phyloP scores from a whole-genome alignment of 768 basidiomycete species.

The Agaricus sinodeliciosus region DNA sequence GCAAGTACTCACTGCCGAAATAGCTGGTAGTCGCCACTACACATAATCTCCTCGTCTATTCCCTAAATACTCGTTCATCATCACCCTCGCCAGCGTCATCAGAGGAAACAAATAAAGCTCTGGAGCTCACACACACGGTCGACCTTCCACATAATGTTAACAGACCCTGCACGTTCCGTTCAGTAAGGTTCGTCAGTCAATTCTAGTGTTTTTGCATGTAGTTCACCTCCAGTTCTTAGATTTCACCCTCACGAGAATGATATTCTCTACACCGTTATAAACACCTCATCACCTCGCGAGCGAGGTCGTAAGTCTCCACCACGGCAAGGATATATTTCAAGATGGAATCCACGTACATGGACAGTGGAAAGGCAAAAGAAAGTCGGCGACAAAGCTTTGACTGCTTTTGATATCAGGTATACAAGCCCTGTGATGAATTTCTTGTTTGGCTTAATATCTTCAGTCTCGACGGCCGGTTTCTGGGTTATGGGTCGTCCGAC shows the following conservation, averaged over 20 bases:
- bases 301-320: slow-evolving; percentile 46
- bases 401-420: slow-evolving; percentile 86
- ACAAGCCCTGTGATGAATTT: slow-evolving; percentile 12
- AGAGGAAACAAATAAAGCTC: slow-evolving; percentile 15
- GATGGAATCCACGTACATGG: slow-evolving; percentile 74
- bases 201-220: neutral
- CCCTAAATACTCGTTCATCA: slow-evolving; percentile 19
- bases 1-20: neutral
- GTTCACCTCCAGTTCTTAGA: slow-evolving; percentile 25
- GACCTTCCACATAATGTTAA: slow-evolving; percentile 47
- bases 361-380: slow-evolving; percentile 59
- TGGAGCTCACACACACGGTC: slow-evolving; percentile 44
- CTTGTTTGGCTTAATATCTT: slow-evolving; percentile 4
- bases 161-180: slow-evolving; percentile 53
- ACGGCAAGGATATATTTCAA: slow-evolving; percentile 58
- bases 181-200: slow-evolving; percentile 38
- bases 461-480: slow-evolving; percentile 73
- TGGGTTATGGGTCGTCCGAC: slow-evolving; percentile 88
- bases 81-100: slow-evolving; percentile 10
- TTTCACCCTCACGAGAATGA: slow-evolving; percentile 46
- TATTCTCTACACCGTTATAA: slow-evolving; percentile 65
- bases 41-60: slow-evolving; percentile 55
- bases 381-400: slow-evolving; percentile 73
- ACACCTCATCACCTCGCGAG: slow-evolving; percentile 56
- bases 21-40: slow-evolving; percentile 68